Conservation (phyloP, 2,329 filamentous ascomycete species). For the Claviceps sp. region DNA sequence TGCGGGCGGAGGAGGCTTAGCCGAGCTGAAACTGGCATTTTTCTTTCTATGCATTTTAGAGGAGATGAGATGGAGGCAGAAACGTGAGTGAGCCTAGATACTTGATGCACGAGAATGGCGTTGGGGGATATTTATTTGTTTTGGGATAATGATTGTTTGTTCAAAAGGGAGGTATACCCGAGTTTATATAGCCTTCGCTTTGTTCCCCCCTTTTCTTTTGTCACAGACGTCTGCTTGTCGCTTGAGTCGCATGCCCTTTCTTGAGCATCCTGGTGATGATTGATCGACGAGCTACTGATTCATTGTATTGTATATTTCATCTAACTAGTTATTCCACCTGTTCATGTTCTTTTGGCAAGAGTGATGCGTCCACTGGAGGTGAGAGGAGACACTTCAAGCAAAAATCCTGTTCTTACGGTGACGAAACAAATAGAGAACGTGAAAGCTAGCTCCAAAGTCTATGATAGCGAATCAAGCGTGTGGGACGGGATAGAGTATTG, state of each 20-base stretch:
- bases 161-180: background rate
- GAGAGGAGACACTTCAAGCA: too few species aligned
- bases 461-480: too few species aligned
- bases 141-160: background rate
- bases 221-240: background rate
- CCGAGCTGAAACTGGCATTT: too few species aligned
- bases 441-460: too few species aligned
- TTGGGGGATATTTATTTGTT: background rate
- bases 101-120: background rate
- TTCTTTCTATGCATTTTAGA: too few species aligned
- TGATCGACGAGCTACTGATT: background rate
- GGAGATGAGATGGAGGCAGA: too few species aligned
- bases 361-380: too few species aligned
- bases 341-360: background rate
- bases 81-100: background rate
- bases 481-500: too few species aligned
- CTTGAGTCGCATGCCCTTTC: background rate
- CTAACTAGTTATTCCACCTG: background rate
- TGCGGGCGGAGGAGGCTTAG: slow-evolving; percentile 12
- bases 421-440: too few species aligned
- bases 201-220: background rate
- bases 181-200: background rate
- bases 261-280: background rate
- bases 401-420: too few species aligned
- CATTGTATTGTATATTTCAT: background rate